These are phyloP conservation scores for Aspergillus cavernicola DNA, from an alignment of 495 filamentous ascomycete genomes.

Conservation along the genomic window DNA sequence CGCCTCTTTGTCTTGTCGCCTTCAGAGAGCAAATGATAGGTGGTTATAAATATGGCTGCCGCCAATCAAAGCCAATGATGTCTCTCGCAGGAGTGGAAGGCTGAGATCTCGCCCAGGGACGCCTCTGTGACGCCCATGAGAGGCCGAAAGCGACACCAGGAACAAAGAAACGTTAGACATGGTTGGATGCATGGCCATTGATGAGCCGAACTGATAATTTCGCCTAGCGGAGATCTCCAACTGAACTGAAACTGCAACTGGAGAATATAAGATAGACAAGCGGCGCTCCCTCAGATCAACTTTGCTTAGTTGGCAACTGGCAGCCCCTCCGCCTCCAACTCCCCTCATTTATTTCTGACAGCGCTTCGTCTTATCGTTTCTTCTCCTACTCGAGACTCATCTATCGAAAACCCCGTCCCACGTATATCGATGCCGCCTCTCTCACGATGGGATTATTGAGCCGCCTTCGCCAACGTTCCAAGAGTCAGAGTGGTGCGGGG, in stretches of 20 bases:
- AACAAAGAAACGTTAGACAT: neutral
- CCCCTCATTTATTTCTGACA: constrained; percentile 10
- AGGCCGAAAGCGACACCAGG: neutral
- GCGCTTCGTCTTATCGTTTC: neutral
- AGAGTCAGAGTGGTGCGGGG: constrained; percentile 32
- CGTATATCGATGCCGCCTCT: constrained; percentile 1
- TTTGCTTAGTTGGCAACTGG: constrained; percentile 8
- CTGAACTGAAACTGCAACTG: neutral
- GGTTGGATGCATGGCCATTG: neutral
- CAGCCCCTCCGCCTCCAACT: neutral
- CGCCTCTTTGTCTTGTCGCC: constrained; percentile 5
- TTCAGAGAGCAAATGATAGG: constrained; percentile 1
- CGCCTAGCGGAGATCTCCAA: neutral
- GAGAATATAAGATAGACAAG: neutral
- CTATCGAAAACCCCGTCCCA: neutral
- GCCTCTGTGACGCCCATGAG: too few species aligned
- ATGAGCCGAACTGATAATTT: neutral
- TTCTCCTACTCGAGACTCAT: neutral
- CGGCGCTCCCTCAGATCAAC: neutral
- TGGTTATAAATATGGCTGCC: constrained; percentile 7
- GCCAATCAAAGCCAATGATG: neutral
- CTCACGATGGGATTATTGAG: constrained; percentile 38
- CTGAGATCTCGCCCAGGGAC: neutral
- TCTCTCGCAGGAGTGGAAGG: neutral
- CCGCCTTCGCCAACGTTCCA: constrained; percentile 32